Base-by-base conservation (phyloP, 2,329 filamentous ascomycete species). In the Exophiala sp. region DNA sequence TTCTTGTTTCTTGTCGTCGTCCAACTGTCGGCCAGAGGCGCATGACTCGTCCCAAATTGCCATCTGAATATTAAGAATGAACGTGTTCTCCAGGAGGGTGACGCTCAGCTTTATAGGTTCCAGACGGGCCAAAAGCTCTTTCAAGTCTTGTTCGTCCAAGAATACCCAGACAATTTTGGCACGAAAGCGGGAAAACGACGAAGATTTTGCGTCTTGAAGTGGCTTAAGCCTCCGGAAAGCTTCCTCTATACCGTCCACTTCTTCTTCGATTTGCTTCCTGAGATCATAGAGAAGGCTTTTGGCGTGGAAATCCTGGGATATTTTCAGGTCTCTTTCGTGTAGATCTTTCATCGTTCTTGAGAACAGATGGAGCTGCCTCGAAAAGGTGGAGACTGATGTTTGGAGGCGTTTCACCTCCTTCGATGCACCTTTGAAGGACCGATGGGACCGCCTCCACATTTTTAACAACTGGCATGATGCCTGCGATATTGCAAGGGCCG, bases 141-240 rank as follows among this genome's bases (percentile, higher is more conserved):
- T 46, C n/a, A 39, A n/a, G 18, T 38, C 34, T 14, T 30, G 16
- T 21, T 46, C 44, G 19, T 46, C 44, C 9, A 23, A 13, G n/a
- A 46, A 7, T 9, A 39, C 14, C 44, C 44, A 46, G 10, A 46
- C 18, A 5, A 46, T 24, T 11, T 30, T 38, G 23, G 44, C 44
- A 3, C 35, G 3, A 14, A 38, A 18, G 3, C 34, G 32, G 24
- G 30, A 19, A 14, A 39, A 9, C 7, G 22, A 7, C 11, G 44
- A 29, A 8, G n/a, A 18, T 11, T 18, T 30, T 27, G 21, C 10
- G 14, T 39, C 16, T 18, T 24, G 8, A 19, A 46, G 34, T 7
- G 23, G 32, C 13, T 40, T 19, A 2, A 46, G 11, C n/a, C 44
- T 23, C 21, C 19, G 37, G 16, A 46, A 46, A 11, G 44, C 21